Evolutionary conservation across 768 basidiomycete species (phyloP), one percentile per base, ranked within the genome.

Genomic region (Russula sp.): DNA sequence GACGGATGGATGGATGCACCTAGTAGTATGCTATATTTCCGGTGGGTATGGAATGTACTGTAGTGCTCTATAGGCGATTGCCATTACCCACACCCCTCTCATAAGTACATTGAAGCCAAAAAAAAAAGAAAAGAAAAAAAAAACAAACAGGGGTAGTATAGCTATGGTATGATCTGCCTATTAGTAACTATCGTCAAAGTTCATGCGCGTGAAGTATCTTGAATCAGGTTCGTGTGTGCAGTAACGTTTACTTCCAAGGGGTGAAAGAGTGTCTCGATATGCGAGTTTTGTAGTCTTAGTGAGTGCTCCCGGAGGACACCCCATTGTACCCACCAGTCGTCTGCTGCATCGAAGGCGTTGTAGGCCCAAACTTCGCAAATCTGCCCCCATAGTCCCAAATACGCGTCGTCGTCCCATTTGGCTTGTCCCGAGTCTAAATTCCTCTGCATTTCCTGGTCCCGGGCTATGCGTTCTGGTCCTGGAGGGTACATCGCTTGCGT

Each of bases 311-410:
- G 65, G 32, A 68, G 62, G 37, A 66, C 7, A 40, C 67, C 67
- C 67, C 67, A 68, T 31, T 68, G 55, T 6, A 66, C 61, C 67
- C 67, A 68, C 67, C 67, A 68, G 52, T 68, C 65, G 7, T 68
- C 67, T 10, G 67, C 67, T 3, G 55, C 67, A 37, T 68, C 67
- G 31, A 66, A 59, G 9, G 65, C 67, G 34, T 66, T 47, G 34
- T 68, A 68, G 8, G 57, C 58, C 67, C 67, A 68, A 9, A 66
- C 16, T 44, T 66, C 11, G 31, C 48, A 42, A 37, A 68, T 52
- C n/a, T 59, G 54, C 14, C 49, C 58, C 65, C 65, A 68, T 32
- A 66, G n/a, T 27, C 60, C 59, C 32, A 59, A n/a, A 42, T 57
- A 61, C 20, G 57, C 58, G 32, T 59, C 59, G 18, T 66, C 62